A percentile compares a stretch with the other conserved stretches of the same genome.
Conservation (phyloP, 352 stramenopile genomes). For the Globisporangium paroecandrum region DNA sequence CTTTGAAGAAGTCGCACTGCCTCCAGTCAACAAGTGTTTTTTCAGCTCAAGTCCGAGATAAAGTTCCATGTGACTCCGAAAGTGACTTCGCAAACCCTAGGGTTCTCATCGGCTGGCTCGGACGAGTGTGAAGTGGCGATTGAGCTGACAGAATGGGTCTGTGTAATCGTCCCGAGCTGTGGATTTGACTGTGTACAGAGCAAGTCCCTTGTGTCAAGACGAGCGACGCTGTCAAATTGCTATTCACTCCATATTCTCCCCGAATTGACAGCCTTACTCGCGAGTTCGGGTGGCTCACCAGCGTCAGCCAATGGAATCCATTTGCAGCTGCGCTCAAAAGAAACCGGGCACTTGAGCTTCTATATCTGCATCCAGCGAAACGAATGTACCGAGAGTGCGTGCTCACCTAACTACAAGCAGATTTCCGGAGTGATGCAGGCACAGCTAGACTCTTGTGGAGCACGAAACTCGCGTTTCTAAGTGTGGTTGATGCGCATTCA, state of each 20-base stretch:
- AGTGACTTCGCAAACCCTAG: too few species aligned
- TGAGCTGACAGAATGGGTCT: too few species aligned
- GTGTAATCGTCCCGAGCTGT: too few species aligned
- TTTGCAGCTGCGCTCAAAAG: not conserved
- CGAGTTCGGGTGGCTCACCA: not conserved
- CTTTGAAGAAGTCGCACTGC: too few species aligned
- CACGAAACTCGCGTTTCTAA: conserved; percentile 29
- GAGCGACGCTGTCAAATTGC: too few species aligned
- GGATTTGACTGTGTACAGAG: too few species aligned
- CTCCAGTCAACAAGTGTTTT: too few species aligned
- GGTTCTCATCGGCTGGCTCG: too few species aligned
- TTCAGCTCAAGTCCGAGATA: too few species aligned
- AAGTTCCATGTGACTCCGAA: too few species aligned
- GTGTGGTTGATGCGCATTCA: conserved; percentile 19
- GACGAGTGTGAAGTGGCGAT: too few species aligned
- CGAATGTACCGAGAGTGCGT: not conserved
- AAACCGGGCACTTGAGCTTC: not conserved
- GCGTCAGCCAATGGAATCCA: not conserved
- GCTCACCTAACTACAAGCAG: conserved; percentile 9
- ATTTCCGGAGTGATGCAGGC: conserved; percentile 6
- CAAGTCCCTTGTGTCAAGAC: too few species aligned
- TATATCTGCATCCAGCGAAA: conserved; percentile 6
- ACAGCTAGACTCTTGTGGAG: conserved; percentile 12
- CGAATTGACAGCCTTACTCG: conserved; percentile 20
- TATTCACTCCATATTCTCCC: conserved; percentile 3